Conservation (phyloP, 345 rosid species). For the Citrus australasica region DNA sequence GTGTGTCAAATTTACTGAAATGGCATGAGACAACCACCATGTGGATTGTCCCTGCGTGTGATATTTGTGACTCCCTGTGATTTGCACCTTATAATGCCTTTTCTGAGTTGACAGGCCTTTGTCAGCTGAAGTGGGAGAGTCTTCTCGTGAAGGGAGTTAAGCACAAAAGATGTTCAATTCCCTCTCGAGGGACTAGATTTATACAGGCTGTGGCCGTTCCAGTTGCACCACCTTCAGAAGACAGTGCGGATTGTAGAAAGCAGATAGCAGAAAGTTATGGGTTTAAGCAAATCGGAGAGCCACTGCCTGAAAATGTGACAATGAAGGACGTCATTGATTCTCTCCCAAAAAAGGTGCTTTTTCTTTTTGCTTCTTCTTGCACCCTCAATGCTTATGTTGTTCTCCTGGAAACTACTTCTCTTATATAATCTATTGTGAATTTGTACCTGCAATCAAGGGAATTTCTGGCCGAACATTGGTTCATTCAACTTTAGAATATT, state of each 20-base stretch:
- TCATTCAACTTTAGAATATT: background rate
- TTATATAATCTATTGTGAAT: background rate
- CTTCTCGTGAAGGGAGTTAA: conserved; percentile 36
- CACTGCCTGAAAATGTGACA: conserved; percentile 72
- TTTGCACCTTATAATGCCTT: conserved; percentile 6
- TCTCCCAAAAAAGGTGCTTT: conserved; percentile 69
- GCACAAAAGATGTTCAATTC: conserved; percentile 23
- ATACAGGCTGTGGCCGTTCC: conserved; percentile 71
- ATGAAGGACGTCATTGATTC: conserved; percentile 74
- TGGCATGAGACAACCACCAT: background rate
- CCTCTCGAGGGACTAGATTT: conserved; percentile 30
- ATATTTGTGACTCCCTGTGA: background rate
- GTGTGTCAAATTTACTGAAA: background rate
- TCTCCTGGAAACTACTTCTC: background rate
- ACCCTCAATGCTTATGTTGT: background rate
- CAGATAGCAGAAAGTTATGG: conserved; percentile 78
- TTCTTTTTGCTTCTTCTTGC: background rate
- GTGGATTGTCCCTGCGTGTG: background rate
- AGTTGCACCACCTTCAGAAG: conserved; percentile 49
- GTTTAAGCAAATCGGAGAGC: conserved; percentile 80
- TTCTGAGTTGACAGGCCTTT: conserved; percentile 44
- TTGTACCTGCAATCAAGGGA: background rate
- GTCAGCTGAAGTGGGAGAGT: conserved; percentile 42
- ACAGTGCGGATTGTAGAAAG: conserved; percentile 55
- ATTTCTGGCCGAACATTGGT: conserved; percentile 1